Evolutionary conservation across 73 alveolate genomes (phyloP).

Genomic region (Blepharisma japonicum): DNA sequence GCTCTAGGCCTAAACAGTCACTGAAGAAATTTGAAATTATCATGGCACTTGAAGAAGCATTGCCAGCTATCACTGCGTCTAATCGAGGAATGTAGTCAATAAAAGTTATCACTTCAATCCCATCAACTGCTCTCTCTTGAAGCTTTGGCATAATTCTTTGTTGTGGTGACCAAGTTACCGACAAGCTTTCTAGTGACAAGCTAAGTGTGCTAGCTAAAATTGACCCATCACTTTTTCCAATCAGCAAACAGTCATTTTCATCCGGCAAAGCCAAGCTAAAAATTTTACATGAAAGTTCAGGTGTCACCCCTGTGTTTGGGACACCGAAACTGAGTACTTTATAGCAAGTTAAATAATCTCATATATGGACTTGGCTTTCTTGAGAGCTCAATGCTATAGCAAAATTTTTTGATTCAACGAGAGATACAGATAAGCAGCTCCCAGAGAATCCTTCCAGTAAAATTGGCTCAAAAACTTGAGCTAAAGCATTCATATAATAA

Average conservation of each 20-base stretch:
- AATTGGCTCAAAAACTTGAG: background rate
- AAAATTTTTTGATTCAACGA: background rate
- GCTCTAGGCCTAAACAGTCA: too few species aligned
- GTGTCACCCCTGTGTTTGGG: background rate
- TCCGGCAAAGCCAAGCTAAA: background rate
- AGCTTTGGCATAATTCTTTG: too few species aligned
- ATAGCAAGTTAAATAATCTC: background rate
- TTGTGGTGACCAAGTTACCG: too few species aligned
- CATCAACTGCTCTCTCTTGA: too few species aligned
- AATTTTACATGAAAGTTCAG: background rate
- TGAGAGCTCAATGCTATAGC: conserved; percentile 4
- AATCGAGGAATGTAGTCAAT: too few species aligned
- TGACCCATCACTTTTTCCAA: conserved; percentile 22
- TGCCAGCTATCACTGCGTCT: too few species aligned
- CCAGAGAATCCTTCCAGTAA: background rate
- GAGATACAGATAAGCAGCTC: background rate
- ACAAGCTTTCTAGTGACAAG: too few species aligned
- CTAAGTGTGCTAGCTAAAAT: background rate
- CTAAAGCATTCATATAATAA: conserved; percentile 3
- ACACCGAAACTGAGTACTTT: background rate
- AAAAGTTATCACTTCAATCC: too few species aligned
- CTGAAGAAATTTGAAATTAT: too few species aligned
- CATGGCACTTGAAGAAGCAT: too few species aligned
- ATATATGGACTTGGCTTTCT: background rate
- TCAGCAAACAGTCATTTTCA: background rate